Evolutionary conservation across 768 basidiomycete genomes (phyloP), one percentile per base, ranked within the genome.

Genomic region (Rhodosporidiobolus sp.): DNA sequence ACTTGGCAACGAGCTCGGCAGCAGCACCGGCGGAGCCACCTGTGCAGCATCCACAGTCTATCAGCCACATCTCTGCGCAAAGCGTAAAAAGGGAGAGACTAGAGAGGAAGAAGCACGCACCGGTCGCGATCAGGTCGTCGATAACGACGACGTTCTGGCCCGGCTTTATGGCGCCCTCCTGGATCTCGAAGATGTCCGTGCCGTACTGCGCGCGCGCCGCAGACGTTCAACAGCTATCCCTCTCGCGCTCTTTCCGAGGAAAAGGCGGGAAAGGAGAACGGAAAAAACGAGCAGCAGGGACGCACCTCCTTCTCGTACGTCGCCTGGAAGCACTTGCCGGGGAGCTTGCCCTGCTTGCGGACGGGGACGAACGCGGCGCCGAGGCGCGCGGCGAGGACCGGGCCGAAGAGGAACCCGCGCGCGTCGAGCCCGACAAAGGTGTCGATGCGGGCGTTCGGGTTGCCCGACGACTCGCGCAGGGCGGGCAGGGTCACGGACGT

Each of bases 311-410:
- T 96, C 81, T 88, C 87, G 77, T 93, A 99, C 30, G 85, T 85
- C 4, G 87, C 89, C 45, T 85, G 84, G 57, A 88, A 85, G 80
- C 89, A 90, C 76, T 87, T 79, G 57, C 96, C 96, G 11, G 96
- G 96, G n/a, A 99, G 85, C 81, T 98, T 99, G 9, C 94, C 94
- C 72, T 84, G 83, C 83, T 99, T 99, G 70, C 96, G 86, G 46
- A 98, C 94, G 4, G 96, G 94, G 6, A 96, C 93, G 76, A 99
- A 99, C 19, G 92, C 91, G 3, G 94, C 94, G 35, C 92, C 91
- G 35, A 99, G 83, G 69, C 95, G 85, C 78, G 92, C 82, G 9
- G 96, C 96, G 77, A 99, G 87, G 76, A 93, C 86, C 1, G 96
- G 96, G 1, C 94, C 96, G 17, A 99, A 82, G 62, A 99, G 86